phyloP scores from a whole-genome alignment of 2,329 filamentous ascomycete species.

The Neopestalotiopsis rosae region DNA sequence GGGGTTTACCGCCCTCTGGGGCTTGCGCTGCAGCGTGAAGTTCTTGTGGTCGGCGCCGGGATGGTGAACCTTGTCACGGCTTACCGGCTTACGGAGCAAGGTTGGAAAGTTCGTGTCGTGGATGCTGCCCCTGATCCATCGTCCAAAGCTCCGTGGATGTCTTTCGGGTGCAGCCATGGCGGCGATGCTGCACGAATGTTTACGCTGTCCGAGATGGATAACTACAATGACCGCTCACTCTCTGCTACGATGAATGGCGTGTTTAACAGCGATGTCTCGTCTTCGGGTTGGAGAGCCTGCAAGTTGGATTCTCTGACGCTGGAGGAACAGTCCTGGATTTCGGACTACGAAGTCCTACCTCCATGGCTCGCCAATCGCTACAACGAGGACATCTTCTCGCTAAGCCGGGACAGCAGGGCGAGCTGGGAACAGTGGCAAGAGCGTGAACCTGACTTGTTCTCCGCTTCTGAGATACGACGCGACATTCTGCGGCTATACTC shows the following conservation, averaged over 20 bases:
- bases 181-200: conserved; percentile 6
- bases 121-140: neutral
- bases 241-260: neutral
- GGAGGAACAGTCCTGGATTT: neutral
- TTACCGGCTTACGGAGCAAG: neutral
- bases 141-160: neutral
- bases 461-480: neutral
- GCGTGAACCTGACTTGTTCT: neutral
- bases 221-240: neutral
- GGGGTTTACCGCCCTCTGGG: neutral
- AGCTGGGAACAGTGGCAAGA: neutral
- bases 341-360: neutral
- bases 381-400: neutral
- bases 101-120: neutral
- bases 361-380: neutral
- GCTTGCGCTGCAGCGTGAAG: neutral
- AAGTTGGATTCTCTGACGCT: neutral
- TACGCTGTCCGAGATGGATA: neutral
- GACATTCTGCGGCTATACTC: neutral
- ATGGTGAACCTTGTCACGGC: neutral
- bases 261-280: neutral
- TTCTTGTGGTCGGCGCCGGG: neutral
- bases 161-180: neutral
- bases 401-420: neutral
- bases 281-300: neutral